phyloP scores from a whole-genome alignment of 2,329 filamentous ascomycete genomes.

The Verticillium longisporum region DNA sequence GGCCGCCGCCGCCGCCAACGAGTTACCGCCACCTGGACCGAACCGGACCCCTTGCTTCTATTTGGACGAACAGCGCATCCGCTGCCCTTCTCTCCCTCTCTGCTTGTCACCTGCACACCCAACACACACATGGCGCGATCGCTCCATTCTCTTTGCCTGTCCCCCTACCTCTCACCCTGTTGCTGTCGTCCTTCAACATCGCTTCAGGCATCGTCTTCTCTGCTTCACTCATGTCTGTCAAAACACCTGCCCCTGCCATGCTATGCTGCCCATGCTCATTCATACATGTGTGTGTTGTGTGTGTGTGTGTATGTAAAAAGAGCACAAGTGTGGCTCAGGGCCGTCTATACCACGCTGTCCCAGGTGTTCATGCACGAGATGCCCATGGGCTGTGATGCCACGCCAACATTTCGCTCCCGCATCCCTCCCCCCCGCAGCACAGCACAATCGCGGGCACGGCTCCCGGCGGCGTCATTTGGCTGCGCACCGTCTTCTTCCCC shows the following conservation, averaged over 20 bases:
- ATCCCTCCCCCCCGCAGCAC: neutral
- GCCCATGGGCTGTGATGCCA: neutral
- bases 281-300: too few species aligned
- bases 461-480: neutral
- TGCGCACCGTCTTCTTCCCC: neutral
- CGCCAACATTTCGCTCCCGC: neutral
- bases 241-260: neutral
- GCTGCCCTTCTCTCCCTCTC: neutral
- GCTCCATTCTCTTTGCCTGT: neutral
- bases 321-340: constrained; percentile 3
- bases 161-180: neutral
- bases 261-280: neutral
- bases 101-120: neutral
- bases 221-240: neutral
- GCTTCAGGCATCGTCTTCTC: neutral
- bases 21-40: neutral
- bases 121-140: too few species aligned
- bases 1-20: neutral
- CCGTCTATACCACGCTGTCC: constrained; percentile 8
- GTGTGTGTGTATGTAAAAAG: too few species aligned
- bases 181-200: neutral
- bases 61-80: neutral
- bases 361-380: constrained; percentile 12
- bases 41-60: neutral
- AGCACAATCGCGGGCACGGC: neutral